Percentiles rank a stretch among this genome's conserved stretches.
Conservation (phyloP, 1,284 basidiomycete genomes). For the Leccinum variabile region DNA sequence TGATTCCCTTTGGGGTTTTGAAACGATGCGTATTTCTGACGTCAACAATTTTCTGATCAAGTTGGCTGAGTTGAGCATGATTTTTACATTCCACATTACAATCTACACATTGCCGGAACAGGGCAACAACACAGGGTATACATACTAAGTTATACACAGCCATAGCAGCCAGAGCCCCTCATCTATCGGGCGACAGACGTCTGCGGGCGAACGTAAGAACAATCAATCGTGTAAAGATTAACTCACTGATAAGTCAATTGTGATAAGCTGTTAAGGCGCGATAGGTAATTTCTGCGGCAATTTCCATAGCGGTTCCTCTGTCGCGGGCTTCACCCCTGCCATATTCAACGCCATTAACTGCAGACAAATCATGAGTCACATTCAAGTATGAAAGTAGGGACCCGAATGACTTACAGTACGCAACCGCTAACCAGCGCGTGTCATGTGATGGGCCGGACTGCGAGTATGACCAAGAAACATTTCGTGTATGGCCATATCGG, state of each 20-base stretch:
- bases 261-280: slow-evolving; percentile 23
- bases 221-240: neutral
- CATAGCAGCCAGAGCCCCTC: neutral
- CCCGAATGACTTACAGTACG: slow-evolving; percentile 28
- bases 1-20: neutral
- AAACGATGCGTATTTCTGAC: neutral
- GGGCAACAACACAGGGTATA: neutral
- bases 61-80: neutral
- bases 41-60: neutral
- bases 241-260: slow-evolving; percentile 18
- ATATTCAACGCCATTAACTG: slow-evolving; percentile 34
- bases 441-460: slow-evolving; percentile 30
- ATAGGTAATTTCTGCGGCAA: slow-evolving; percentile 30
- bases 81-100: slow-evolving; percentile 16
- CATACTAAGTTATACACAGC: slow-evolving; percentile 8
- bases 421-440: slow-evolving; percentile 29
- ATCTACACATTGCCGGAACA: neutral
- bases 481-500: slow-evolving; percentile 31
- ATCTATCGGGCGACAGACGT: neutral
- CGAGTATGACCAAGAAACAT: slow-evolving; percentile 25
- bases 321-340: slow-evolving; percentile 31
- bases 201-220: neutral
- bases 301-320: slow-evolving; percentile 35
- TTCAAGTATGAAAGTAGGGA: neutral
- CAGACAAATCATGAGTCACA: neutral